phyloP scores from a whole-genome alignment of 495 filamentous ascomycete species.

The Penicillium soppii region DNA sequence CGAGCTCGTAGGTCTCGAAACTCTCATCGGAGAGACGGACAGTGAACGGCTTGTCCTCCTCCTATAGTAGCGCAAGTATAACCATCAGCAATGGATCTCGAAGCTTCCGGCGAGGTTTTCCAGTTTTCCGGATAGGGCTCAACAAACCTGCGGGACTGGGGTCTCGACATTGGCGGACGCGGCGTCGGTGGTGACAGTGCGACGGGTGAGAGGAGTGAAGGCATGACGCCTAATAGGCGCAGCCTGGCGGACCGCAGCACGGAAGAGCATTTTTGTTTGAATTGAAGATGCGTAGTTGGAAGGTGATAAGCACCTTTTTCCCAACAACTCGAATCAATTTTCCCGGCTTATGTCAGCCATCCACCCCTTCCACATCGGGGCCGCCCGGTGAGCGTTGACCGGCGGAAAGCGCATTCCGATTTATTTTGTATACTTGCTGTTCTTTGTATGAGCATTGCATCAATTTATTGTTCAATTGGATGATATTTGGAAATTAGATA shows the following conservation, averaged over 20 bases:
- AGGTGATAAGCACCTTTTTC: slow-evolving; percentile 10
- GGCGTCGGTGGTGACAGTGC: slow-evolving; percentile 91
- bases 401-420: slow-evolving; percentile 1
- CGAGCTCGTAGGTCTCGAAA: slow-evolving; percentile 99
- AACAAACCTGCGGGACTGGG: slow-evolving; percentile 63
- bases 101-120: slow-evolving; percentile 4
- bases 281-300: slow-evolving; percentile 16
- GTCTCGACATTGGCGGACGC: slow-evolving; percentile 87
- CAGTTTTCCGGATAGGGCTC: slow-evolving; percentile 50
- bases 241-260: slow-evolving; percentile 44
- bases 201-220: slow-evolving; percentile 55
- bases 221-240: slow-evolving; percentile 55
- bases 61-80: slow-evolving; percentile 48
- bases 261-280: slow-evolving; percentile 45
- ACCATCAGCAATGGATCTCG: slow-evolving; percentile 25
- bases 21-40: slow-evolving; percentile 93
- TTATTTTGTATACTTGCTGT: background rate
- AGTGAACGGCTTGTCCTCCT: slow-evolving; percentile 91
- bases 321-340: slow-evolving; percentile 9
- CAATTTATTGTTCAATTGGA: background rate
- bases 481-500: background rate
- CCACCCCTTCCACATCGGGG: slow-evolving; percentile 6
- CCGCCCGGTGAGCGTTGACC: slow-evolving; percentile 5
- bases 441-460: no score
- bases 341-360: slow-evolving; percentile 6